Evolutionary conservation across 208 protist genomes (phyloP).

Genomic region (Wallacemonas rigidus): DNA sequence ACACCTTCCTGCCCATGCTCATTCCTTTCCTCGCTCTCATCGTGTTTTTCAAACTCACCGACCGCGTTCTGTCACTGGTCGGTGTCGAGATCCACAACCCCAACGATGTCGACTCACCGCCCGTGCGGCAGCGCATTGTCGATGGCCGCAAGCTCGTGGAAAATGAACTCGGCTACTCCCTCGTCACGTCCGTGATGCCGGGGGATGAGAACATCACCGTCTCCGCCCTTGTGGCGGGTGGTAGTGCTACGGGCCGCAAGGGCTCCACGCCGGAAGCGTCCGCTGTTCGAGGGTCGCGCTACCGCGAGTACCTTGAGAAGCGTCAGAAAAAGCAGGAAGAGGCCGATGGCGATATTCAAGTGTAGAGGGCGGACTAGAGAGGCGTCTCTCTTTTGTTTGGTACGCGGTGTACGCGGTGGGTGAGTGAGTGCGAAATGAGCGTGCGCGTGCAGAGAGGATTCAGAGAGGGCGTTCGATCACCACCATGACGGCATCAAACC

Average conservation of each 20-base stretch:
- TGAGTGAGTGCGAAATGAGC: too few relatives aligned
- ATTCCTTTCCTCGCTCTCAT: constrained; percentile 82
- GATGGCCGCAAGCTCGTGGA: constrained; percentile 79
- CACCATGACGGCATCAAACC: too few relatives aligned
- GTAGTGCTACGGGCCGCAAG: background rate
- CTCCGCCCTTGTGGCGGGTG: constrained; percentile 1
- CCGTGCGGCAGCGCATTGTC: constrained; percentile 81
- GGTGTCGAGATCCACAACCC: constrained; percentile 84
- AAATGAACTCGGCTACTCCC: constrained; percentile 60
- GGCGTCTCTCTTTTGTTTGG: background rate
- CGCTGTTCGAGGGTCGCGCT: constrained; percentile 50
- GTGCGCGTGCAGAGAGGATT: too few relatives aligned
- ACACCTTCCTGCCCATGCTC: constrained; percentile 86
- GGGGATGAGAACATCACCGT: constrained; percentile 29
- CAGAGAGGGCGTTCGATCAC: too few relatives aligned
- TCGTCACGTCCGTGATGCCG: constrained; percentile 50
- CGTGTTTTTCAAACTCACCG: constrained; percentile 71
- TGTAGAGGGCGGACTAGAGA: background rate
- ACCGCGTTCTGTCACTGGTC: constrained; percentile 60
- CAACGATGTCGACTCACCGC: constrained; percentile 61
- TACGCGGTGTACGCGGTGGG: background rate
- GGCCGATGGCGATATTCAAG: background rate
- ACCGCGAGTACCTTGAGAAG: constrained; percentile 69
- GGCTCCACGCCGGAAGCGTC: constrained; percentile 7
- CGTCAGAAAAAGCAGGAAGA: constrained; percentile 37